Percentiles rank a stretch among this genome's conserved stretches.
Evolutionary conservation across 352 stramenopile genomes (phyloP).

Genomic region (Thraustochytrium striatum): DNA sequence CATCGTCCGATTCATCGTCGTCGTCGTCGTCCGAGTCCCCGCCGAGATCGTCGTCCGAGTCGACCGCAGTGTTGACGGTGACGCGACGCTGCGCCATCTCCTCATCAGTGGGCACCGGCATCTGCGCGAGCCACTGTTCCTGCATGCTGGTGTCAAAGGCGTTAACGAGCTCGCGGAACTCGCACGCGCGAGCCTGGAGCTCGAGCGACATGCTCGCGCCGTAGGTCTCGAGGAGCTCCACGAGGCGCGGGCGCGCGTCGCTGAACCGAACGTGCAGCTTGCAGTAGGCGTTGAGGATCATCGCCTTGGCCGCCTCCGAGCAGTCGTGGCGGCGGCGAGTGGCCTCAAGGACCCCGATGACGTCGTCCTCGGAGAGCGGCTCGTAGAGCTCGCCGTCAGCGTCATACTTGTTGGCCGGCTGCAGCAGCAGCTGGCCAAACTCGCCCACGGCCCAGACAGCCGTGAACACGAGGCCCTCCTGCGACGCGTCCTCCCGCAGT

Average conservation of each 20-base stretch:
- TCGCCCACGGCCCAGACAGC: conserved; percentile 97
- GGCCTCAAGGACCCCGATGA: conserved; percentile 9
- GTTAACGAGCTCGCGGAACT: conserved; percentile 62
- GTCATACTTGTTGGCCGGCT: conserved; percentile 53
- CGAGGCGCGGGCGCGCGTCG: conserved; percentile 60
- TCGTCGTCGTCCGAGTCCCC: conserved; percentile 8
- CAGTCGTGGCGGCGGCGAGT: conserved; percentile 4
- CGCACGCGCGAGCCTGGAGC: conserved; percentile 90
- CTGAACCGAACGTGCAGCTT: conserved; percentile 17
- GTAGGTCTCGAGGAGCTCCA: conserved; percentile 72
- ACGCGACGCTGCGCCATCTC: background rate
- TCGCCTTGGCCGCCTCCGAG: background rate
- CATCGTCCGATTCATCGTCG: background rate
- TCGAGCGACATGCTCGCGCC: conserved; percentile 61
- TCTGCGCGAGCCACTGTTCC: conserved; percentile 69
- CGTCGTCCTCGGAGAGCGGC: conserved; percentile 25
- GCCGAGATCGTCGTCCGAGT: background rate
- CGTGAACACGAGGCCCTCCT: conserved; percentile 91
- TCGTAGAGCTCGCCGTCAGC: conserved; percentile 44
- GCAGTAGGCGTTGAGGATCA: conserved; percentile 33
- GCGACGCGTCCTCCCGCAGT: conserved; percentile 86
- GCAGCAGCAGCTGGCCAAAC: conserved; percentile 85
- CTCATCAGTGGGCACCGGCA: conserved; percentile 83
- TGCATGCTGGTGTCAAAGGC: conserved; percentile 58
- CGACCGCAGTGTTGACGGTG: background rate